Evolutionary conservation across 345 rosid genomes (phyloP), one percentile per base, ranked within the genome.

Genomic region (Hibiscus trionum): DNA sequence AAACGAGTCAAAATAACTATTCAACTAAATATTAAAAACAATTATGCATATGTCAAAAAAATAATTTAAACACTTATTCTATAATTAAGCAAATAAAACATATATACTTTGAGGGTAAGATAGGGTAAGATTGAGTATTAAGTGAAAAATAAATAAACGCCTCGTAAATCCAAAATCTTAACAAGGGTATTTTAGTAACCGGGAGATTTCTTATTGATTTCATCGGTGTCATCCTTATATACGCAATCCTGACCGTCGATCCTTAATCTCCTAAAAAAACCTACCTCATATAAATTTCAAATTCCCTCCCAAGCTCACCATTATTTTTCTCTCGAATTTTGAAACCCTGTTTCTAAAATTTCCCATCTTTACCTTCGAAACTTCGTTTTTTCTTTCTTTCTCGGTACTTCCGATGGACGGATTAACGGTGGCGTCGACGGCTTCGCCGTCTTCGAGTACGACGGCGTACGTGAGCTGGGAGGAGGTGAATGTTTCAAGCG

Each of bases 391-490:
- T 12, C 50, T 14, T 16, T 11, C 26, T 5, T 59, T 1, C 24
- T 70, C 68, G 71, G 68, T 44, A 65, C 31, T 76, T 82, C 81
- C 59, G 52, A 49, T 58, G 26, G 72, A 47, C 27, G 21, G 16
- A 6, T 39, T 21, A 56, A 24, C 63, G 15, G 75, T n/a, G 68
- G 63, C 63, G 62, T 59, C 62, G 35, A 27, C 56, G 74, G 46
- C 66, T 27, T n/a, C 65, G 74, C 73, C 86, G 79, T 60, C 81
- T 17, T 50, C 76, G 60, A 78, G 61, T 5, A 61, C 71, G 75
- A 49, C 73, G 78, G 44, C 81, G 29, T 91, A 91, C 77, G 84
- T 78, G 27, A 80, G 87, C 47, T 91, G 97, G 97, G 88, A 81
- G 59, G 93, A 90, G 92, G 84, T 78, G 74, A 75, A 71, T 46